phyloP scores from a whole-genome alignment of 305 asterid species.

The Fraxinus nigra region DNA sequence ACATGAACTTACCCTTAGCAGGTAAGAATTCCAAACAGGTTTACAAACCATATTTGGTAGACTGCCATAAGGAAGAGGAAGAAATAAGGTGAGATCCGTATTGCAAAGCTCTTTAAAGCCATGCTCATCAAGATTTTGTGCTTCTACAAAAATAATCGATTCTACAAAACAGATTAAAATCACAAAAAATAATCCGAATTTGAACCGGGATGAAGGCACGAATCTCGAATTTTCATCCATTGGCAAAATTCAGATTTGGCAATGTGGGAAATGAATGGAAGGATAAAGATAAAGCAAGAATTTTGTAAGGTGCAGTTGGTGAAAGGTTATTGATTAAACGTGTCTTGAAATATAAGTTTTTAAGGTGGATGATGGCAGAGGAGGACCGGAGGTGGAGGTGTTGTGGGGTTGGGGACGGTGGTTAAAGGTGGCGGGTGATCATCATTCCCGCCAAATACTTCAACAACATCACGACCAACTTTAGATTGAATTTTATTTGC shows the following conservation, averaged over 20 bases:
- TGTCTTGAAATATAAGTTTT: conserved; percentile 27
- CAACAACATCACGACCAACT: conserved; percentile 40
- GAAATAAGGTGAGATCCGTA: conserved; percentile 60
- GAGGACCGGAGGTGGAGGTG: conserved; percentile 33
- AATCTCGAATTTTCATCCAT: conserved; percentile 44
- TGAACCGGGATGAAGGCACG: neutral
- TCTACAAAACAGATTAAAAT: conserved; percentile 24
- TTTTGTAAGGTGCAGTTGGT: conserved; percentile 28
- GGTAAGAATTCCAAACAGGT: conserved; percentile 82
- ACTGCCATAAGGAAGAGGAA: conserved; percentile 75
- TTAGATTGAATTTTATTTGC: conserved; percentile 16
- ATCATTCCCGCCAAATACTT: conserved; percentile 47
- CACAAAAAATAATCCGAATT: conserved; percentile 18
- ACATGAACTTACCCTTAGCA: conserved; percentile 57
- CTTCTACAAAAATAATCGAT: conserved; percentile 20
- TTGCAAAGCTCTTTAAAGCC: conserved; percentile 39
- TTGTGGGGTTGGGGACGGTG: conserved; percentile 64
- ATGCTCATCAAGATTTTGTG: conserved; percentile 26
- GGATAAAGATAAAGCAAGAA: conserved; percentile 23
- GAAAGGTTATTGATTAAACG: conserved; percentile 13
- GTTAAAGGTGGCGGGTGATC: conserved; percentile 72
- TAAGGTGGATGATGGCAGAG: conserved; percentile 25
- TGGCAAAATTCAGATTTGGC: conserved; percentile 19
- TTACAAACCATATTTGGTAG: conserved; percentile 70
- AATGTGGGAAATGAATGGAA: conserved; percentile 27